Percentiles rank a stretch among this genome's conserved stretches.
These are phyloP conservation scores for Penicillium desertorum DNA, from an alignment of 495 filamentous ascomycete species.

Conservation along the genomic window DNA sequence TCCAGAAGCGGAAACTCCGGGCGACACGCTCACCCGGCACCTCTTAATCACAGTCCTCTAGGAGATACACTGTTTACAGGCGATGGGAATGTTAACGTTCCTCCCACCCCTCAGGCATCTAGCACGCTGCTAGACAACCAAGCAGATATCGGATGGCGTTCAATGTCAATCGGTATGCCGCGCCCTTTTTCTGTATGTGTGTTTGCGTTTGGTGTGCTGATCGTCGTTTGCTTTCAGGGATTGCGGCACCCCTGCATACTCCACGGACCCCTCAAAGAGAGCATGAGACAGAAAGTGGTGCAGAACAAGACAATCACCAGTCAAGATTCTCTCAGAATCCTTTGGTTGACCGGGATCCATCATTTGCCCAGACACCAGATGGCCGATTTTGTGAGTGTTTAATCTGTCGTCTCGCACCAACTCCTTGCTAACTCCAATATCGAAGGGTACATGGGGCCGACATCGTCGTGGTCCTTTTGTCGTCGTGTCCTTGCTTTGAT, in stretches of 20 bases:
- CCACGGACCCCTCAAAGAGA: conserved; percentile 5
- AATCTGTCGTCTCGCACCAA: no score
- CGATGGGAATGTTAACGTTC: conserved; percentile 9
- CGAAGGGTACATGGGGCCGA: conserved; percentile 36
- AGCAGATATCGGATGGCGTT: conserved; percentile 10
- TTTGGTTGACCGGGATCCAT: conserved; percentile 31
- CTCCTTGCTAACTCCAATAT: conserved; percentile 3
- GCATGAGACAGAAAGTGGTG: conserved; percentile 6
- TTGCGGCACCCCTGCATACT: conserved; percentile 5
- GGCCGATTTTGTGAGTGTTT: conserved; percentile 29
- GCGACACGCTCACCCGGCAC: not conserved
- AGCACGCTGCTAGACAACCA: not conserved
- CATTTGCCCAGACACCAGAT: conserved; percentile 33
- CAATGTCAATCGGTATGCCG: conserved; percentile 9
- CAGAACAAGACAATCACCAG: conserved; percentile 19
- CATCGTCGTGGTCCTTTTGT: conserved; percentile 39
- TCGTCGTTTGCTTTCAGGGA: conserved; percentile 1
- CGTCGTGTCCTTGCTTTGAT: conserved; percentile 32
- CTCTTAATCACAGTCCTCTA: not conserved
- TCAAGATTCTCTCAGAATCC: conserved; percentile 34
- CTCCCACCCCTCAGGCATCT: conserved; percentile 8
- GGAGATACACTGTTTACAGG: conserved; percentile 6
- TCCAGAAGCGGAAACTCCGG: conserved; percentile 4
- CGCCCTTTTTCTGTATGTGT: not conserved
- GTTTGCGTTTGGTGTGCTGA: not conserved